A percentile compares a stretch with the other conserved stretches of the same genome.
Evolutionary conservation across 192 early-diverging fungal genomes (phyloP).

Genomic region (Umbelopsis isabellina): DNA sequence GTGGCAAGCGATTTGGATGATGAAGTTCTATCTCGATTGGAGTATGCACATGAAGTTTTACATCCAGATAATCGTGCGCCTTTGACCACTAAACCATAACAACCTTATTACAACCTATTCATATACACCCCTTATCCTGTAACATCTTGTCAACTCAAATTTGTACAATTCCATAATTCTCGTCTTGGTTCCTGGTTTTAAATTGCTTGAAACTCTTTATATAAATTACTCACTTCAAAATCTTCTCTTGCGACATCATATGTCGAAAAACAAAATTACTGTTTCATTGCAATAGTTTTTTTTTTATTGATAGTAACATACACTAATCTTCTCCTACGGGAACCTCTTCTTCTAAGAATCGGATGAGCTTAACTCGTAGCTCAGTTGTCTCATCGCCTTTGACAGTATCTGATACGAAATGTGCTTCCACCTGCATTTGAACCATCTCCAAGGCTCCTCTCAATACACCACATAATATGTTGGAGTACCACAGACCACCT

Average conservation of each 20-base stretch:
- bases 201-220: no score
- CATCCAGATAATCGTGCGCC: not conserved
- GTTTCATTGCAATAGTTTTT: not conserved
- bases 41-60: constrained; percentile 7
- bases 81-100: not conserved
- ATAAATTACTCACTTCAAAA: no score
- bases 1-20: not conserved
- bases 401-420: constrained; percentile 84
- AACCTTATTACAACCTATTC: not conserved
- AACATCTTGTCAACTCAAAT: not conserved
- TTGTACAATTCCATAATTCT: not conserved
- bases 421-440: constrained; percentile 88
- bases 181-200: not conserved
- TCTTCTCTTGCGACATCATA: no score
- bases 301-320: not conserved
- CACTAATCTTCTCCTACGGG: constrained; percentile 85
- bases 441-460: constrained; percentile 97
- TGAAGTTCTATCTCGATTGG: not conserved
- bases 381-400: constrained; percentile 90
- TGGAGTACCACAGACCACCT: constrained; percentile 93
- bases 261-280: no score
- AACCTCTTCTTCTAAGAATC: constrained; percentile 94
- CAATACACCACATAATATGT: constrained; percentile 92
- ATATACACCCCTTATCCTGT: no score
- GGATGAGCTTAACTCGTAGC: constrained; percentile 87